Percentiles rank a stretch among this genome's conserved stretches.
These are phyloP conservation scores for Drechslerella dactyloides DNA, from an alignment of 2,329 filamentous ascomycete genomes.

Conservation along the genomic window DNA sequence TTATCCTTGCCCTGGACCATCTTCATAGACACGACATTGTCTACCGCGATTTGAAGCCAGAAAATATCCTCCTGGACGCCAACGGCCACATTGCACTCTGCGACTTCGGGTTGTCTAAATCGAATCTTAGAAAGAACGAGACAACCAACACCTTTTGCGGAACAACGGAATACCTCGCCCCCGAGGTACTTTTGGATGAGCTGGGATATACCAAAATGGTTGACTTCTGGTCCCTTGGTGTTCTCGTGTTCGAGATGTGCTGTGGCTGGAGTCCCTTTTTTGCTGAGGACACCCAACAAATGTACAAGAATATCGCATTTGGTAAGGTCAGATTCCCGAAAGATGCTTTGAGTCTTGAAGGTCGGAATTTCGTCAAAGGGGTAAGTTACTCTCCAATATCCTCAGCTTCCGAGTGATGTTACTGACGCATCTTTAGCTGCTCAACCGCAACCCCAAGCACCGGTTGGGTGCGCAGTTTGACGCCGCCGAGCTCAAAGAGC, in stretches of 20 bases:
- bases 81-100: conserved; percentile 98
- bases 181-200: conserved; percentile 93
- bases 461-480: conserved; percentile 88
- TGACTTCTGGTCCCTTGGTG: conserved; percentile 97
- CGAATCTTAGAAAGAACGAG: conserved; percentile 93
- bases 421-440: conserved; percentile 60
- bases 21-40: conserved; percentile 97
- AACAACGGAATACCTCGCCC: conserved; percentile 95
- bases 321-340: conserved; percentile 96
- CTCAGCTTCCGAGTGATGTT: neutral
- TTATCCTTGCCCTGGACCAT: conserved; percentile 93
- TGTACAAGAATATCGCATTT: conserved; percentile 99
- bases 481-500: conserved; percentile 89
- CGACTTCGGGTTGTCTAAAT: conserved; percentile 96
- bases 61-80: conserved; percentile 95
- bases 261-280: conserved; percentile 99
- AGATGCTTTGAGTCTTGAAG: conserved; percentile 91
- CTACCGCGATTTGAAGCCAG: conserved; percentile 94
- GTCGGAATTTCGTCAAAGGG: conserved; percentile 97
- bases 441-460: conserved; percentile 97
- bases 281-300: conserved; percentile 97
- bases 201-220: conserved; percentile 99
- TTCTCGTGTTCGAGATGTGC: conserved; percentile 99
- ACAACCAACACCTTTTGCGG: conserved; percentile 99
- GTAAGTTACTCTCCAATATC: conserved; percentile 47